These are phyloP conservation scores for Aspergillus nidulans DNA, from an alignment of 495 filamentous ascomycete species.

Conservation along the genomic window DNA sequence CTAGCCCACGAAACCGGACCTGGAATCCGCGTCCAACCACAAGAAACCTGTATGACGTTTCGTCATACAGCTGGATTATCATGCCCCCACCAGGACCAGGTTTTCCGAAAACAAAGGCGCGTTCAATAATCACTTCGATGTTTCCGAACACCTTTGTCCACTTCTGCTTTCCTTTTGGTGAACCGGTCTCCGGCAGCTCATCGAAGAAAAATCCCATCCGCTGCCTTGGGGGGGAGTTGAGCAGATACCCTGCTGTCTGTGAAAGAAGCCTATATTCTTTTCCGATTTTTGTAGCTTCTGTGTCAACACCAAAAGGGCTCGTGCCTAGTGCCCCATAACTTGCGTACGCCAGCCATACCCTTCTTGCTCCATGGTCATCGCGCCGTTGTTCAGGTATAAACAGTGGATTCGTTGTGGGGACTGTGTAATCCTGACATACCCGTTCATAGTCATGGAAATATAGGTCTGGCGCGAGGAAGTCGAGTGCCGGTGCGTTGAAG, in stretches of 20 bases:
- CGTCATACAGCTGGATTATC: constrained; percentile 1
- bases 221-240: neutral
- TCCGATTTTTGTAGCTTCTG: neutral
- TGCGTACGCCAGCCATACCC: neutral
- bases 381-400: constrained; percentile 3
- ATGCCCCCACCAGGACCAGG: neutral
- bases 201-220: constrained; percentile 5
- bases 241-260: neutral
- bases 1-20: neutral
- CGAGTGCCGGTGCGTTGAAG: constrained; percentile 36
- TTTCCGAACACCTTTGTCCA: neutral
- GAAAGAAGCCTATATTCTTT: neutral
- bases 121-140: constrained; percentile 1
- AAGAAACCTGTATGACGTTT: neutral
- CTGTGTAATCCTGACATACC: neutral
- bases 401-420: neutral
- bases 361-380: neutral
- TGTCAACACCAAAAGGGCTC: neutral
- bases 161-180: neutral
- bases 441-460: constrained; percentile 41
- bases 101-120: neutral
- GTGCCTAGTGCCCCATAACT: neutral
- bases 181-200: neutral
- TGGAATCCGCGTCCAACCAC: constrained; percentile 2
- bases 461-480: constrained; percentile 48